phyloP scores from a whole-genome alignment of 2,329 filamentous ascomycete species.

The Coniochaeta prunicola region DNA sequence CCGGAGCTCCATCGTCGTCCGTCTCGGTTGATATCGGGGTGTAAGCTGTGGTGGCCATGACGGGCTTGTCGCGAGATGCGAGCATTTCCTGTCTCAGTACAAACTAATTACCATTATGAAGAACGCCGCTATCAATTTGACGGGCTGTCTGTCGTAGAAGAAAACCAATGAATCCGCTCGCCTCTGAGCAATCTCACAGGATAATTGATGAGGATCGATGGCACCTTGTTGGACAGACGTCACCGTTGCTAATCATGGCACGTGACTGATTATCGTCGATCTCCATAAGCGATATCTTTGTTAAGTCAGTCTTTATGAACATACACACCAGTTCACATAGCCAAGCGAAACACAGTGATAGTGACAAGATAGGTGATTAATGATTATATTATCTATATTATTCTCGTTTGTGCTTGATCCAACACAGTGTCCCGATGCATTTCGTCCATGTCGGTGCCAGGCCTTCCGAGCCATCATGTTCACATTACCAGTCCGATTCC shows the following conservation, averaged over 20 bases:
- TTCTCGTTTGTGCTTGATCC: background rate
- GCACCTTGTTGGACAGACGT: background rate
- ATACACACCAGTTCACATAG: too few species aligned
- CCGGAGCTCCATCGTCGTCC: background rate
- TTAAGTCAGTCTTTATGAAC: background rate
- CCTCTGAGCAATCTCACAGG: background rate
- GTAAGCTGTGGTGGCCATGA: background rate
- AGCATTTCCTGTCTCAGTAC: background rate
- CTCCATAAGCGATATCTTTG: background rate
- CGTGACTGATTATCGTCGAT: background rate
- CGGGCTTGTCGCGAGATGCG: background rate
- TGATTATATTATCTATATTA: background rate
- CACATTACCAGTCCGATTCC: background rate
- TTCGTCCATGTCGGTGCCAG: background rate
- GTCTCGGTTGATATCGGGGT: background rate
- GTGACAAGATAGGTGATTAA: background rate
- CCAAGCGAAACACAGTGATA: background rate
- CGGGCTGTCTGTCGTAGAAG: background rate
- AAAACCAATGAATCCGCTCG: background rate
- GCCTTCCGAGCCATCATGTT: background rate
- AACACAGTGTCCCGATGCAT: background rate
- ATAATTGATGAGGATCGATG: background rate
- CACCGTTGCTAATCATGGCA: background rate
- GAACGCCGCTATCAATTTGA: background rate
- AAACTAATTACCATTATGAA: background rate